These are phyloP conservation scores for Poronia punctata DNA, from an alignment of 495 filamentous ascomycete species.

Conservation along the genomic window DNA sequence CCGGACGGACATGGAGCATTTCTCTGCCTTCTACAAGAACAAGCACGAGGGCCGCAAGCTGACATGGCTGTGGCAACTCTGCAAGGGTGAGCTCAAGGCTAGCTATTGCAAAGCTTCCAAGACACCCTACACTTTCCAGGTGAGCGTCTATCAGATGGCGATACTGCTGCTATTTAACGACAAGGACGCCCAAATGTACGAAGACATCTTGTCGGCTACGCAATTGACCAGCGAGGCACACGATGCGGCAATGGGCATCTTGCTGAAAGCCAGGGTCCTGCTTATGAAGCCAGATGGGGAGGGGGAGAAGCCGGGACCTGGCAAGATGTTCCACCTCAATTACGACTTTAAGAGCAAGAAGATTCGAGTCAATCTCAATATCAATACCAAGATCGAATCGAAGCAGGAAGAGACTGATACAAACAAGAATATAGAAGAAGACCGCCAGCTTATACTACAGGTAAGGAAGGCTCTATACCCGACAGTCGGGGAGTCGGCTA, in stretches of 20 bases:
- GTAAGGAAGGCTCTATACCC: slow-evolving; percentile 61
- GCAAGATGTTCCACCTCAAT: slow-evolving; percentile 73
- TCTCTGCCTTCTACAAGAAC: slow-evolving; percentile 84
- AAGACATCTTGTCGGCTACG: slow-evolving; percentile 77
- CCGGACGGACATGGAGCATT: slow-evolving; percentile 77
- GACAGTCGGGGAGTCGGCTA: too few species aligned
- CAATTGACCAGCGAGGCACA: slow-evolving; percentile 70
- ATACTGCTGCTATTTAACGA: slow-evolving; percentile 97
- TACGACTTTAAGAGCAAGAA: slow-evolving; percentile 97
- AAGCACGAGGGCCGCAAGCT: slow-evolving; percentile 96
- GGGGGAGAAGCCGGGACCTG: slow-evolving; percentile 62
- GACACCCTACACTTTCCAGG: slow-evolving; percentile 92
- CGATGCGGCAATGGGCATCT: slow-evolving; percentile 74
- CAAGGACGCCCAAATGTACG: slow-evolving; percentile 72
- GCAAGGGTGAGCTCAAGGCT: slow-evolving; percentile 92
- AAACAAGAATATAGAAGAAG: slow-evolving; percentile 99
- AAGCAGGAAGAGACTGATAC: slow-evolving; percentile 95
- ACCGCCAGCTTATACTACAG: slow-evolving; percentile 92
- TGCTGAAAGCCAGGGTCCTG: slow-evolving; percentile 88
- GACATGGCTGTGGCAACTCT: slow-evolving; percentile 96
- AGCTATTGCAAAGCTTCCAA: slow-evolving; percentile 86
- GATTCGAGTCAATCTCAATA: slow-evolving; percentile 91
- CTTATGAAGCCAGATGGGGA: slow-evolving; percentile 57
- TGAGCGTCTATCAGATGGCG: slow-evolving; percentile 96
- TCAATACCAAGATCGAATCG: slow-evolving; percentile 86